Conservation (phyloP, 2,329 filamentous ascomycete genomes). For the Penicillium sp. region DNA sequence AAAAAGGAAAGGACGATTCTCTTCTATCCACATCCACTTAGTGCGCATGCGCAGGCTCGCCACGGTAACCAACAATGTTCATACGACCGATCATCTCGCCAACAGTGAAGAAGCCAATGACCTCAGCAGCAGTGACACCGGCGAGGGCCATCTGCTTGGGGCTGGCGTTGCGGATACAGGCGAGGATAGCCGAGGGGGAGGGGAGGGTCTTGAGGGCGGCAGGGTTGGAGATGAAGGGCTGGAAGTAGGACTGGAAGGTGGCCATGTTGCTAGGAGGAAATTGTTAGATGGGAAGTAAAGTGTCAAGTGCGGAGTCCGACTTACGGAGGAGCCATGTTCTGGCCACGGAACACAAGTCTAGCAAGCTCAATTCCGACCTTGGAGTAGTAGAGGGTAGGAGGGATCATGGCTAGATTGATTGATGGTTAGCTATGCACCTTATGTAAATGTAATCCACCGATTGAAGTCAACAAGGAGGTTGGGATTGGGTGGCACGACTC, state of each 20-base stretch:
- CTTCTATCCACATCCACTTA: slow-evolving; percentile 26
- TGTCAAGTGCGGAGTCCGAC: slow-evolving; percentile 39
- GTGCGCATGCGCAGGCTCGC: slow-evolving; percentile 55
- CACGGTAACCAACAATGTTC: slow-evolving; percentile 92
- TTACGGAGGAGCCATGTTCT: slow-evolving; percentile 95
- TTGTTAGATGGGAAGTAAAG: slow-evolving; percentile 4
- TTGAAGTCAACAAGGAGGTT: slow-evolving; percentile 19
- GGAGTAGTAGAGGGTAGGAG: slow-evolving; percentile 86
- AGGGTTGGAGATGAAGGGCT: slow-evolving; percentile 73
- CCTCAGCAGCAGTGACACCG: slow-evolving; percentile 79
- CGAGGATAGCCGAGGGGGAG: slow-evolving; percentile 55
- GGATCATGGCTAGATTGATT: slow-evolving; percentile 68
- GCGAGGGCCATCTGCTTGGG: slow-evolving; percentile 67
- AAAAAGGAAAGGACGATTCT: slow-evolving; percentile 31
- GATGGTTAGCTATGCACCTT: slow-evolving; percentile 24
- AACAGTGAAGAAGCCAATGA: slow-evolving; percentile 94
- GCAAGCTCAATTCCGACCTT: slow-evolving; percentile 82
- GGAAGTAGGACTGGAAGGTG: slow-evolving; percentile 84
- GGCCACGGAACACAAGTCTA: slow-evolving; percentile 81
- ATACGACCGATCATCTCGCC: slow-evolving; percentile 95
- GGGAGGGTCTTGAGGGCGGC: slow-evolving; percentile 56
- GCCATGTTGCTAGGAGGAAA: slow-evolving; percentile 60
- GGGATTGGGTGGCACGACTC: neutral
- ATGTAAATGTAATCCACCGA: neutral
- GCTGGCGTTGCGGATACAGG: slow-evolving; percentile 66